Base-by-base conservation (phyloP, 352 stramenopile genomes). In the Phytophthora capsici region DNA sequence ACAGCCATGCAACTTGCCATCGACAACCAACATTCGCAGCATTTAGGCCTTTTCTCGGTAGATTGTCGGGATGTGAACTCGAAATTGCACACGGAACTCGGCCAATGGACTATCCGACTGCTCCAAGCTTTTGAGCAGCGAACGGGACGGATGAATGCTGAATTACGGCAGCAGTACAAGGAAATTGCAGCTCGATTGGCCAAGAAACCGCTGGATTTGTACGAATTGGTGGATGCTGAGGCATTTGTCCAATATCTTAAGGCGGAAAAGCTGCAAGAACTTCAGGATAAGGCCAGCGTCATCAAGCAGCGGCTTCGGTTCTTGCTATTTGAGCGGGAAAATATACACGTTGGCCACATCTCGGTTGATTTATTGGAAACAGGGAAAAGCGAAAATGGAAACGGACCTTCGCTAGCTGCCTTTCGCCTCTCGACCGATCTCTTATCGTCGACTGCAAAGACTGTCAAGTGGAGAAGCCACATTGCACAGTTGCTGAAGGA, bases 111-210 rank as follows among this genome's bases (percentile, higher is more conserved):
- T 0, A 64, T 75, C 9, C 48, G 41, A 5, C 61, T 91, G 3
- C 63, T 92, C 0, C 38, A 61, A 25, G 68, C 62, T 0, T 94
- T 92, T 69, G 71, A 87, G 16, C 71, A 87, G 8, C 37, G 69
- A 30, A 91, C 82, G 1, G 50, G 75, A 1, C 63, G 57, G 0
- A 70, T 82, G 44, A 91, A 89, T 28, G 49, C 68, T 0, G 77
- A 86, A n/a, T 62, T 92, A 26, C 72, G 82, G 0, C 75, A 90
- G 7, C 69, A 88, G 30, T 94, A 92, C 60, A 93, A 94, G 38
- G 82, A 93, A 19, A 81, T 92, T 10, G 84, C 82, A 6, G 78
- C 70, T 26, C 63, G 69, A 30, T 57, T 94, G 1, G 70, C 77
- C 0, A 91, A 86, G 54, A 86, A 84, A 19, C 84, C 86, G 0